Evolutionary conservation across 176 grass and related monocot species (phyloP).

Genomic region (Dendrocalamus sinicus): DNA sequence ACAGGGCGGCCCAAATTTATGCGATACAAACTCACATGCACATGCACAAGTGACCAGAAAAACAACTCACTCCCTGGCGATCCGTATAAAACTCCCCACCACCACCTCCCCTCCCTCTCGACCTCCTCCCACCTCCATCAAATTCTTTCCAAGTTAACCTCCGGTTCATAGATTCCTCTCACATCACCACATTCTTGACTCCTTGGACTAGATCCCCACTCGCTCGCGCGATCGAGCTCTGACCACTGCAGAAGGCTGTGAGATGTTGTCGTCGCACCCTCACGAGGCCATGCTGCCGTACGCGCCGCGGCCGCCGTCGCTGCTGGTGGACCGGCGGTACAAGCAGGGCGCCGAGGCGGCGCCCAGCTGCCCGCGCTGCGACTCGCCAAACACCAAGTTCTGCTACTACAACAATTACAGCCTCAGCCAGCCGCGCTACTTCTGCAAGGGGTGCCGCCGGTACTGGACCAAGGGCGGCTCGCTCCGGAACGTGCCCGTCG

Average conservation of each 20-base stretch:
- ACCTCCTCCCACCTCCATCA: constrained; percentile 16
- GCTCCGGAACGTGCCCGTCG: constrained; percentile 81
- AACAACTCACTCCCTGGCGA: constrained; percentile 7
- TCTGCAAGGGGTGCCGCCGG: constrained; percentile 89
- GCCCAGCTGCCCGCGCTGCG: constrained; percentile 85
- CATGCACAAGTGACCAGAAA: constrained; percentile 50
- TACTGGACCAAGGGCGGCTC: constrained; percentile 99
- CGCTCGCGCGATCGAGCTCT: neutral
- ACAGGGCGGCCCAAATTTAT: constrained; percentile 48
- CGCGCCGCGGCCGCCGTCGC: constrained; percentile 46
- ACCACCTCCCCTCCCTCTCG: constrained; percentile 7
- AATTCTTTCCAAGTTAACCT: constrained; percentile 10
- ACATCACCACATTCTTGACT: constrained; percentile 39
- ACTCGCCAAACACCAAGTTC: constrained; percentile 91
- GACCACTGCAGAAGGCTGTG: neutral
- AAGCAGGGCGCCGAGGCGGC: constrained; percentile 61
- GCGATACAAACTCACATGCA: constrained; percentile 67
- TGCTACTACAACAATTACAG: constrained; percentile 99
- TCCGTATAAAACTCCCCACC: constrained; percentile 56
- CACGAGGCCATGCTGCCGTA: constrained; percentile 69
- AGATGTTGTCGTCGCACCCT: constrained; percentile 59
- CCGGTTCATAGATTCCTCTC: constrained; percentile 14
- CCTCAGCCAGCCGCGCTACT: constrained; percentile 91
- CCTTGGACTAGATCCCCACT: neutral
- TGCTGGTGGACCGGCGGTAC: constrained; percentile 65